A percentile compares a stretch with the other conserved stretches of the same genome.
Evolutionary conservation across 1,284 basidiomycete genomes (phyloP).

Genomic region (Fomitopsis schrenkii): DNA sequence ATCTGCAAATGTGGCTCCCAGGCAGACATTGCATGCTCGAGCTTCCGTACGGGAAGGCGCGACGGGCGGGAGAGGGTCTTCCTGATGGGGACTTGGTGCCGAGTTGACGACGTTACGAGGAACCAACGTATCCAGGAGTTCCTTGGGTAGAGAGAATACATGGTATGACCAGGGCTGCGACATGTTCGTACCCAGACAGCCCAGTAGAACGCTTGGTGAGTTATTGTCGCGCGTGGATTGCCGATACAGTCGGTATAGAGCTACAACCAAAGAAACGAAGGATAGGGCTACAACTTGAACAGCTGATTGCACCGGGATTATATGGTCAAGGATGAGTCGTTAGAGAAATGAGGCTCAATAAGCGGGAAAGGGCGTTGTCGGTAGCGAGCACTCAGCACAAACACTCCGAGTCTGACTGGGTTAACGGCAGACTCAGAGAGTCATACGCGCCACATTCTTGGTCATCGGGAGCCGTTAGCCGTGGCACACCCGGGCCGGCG

Average conservation of each 20-base stretch:
- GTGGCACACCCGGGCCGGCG: too few relatives aligned
- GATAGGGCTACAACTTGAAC: neutral
- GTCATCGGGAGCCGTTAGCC: too few relatives aligned
- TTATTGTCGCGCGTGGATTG: neutral
- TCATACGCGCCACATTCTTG: too few relatives aligned
- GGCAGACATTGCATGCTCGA: constrained; percentile 75
- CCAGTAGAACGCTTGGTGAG: neutral
- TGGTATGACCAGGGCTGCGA: constrained; percentile 16
- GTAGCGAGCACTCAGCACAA: neutral
- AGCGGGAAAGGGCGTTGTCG: neutral
- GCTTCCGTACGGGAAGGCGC: constrained; percentile 34
- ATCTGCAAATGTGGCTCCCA: constrained; percentile 65
- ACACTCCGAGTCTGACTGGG: too few relatives aligned
- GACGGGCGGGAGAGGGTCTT: constrained; percentile 27
- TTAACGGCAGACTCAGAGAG: too few relatives aligned
- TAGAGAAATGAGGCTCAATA: neutral
- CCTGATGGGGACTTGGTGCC: constrained; percentile 17
- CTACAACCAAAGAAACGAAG: too few relatives aligned
- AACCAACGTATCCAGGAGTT: constrained; percentile 64
- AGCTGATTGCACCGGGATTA: neutral
- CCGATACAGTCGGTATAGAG: neutral
- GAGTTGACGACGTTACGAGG: constrained; percentile 53
- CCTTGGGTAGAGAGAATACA: constrained; percentile 45
- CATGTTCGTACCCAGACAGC: constrained; percentile 5
- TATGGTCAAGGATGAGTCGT: neutral